These are phyloP conservation scores for Fusarium sp. DNA, from an alignment of 2,329 filamentous ascomycete species.

Conservation along the genomic window DNA sequence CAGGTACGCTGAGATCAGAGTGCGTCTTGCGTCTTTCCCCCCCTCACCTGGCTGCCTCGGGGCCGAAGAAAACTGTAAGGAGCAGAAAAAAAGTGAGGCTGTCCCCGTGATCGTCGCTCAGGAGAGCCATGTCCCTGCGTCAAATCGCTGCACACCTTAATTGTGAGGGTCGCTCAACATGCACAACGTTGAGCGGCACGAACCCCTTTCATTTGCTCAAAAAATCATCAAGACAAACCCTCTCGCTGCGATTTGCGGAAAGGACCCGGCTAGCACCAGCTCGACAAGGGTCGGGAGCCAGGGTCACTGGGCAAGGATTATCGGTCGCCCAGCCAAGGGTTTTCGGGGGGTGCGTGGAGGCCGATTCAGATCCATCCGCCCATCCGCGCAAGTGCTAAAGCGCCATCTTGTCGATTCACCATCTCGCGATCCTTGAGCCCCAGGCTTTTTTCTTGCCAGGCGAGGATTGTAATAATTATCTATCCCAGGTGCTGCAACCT, in stretches of 20 bases:
- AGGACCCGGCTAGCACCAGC: constrained; percentile 28
- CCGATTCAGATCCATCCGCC: constrained; percentile 44
- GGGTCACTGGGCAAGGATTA: constrained; percentile 12
- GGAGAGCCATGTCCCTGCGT: constrained; percentile 20
- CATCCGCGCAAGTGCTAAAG: constrained; percentile 30
- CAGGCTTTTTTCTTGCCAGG: constrained; percentile 1
- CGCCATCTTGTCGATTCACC: constrained; percentile 35
- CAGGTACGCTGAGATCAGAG: constrained; percentile 11
- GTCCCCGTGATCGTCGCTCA: constrained; percentile 2
- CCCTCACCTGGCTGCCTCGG: constrained; percentile 10
- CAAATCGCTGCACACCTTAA: constrained; percentile 5
- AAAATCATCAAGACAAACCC: constrained; percentile 25
- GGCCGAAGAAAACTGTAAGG: constrained; percentile 14
- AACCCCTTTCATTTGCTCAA: constrained; percentile 36
- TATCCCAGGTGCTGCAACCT: constrained; percentile 28
- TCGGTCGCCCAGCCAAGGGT: constrained; percentile 28
- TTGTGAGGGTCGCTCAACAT: constrained; percentile 8
- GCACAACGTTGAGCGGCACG: constrained; percentile 17
- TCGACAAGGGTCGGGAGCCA: constrained; percentile 24
- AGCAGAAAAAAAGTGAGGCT: background rate
- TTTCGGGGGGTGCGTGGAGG: constrained; percentile 36
- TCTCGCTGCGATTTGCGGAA: constrained; percentile 37
- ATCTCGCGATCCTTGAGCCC: constrained; percentile 32
- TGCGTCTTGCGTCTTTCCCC: background rate
- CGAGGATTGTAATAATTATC: constrained; percentile 17